These are phyloP conservation scores for Aristolochia fimbriata DNA, from an alignment of 164 flowering plant species.

Conservation along the genomic window DNA sequence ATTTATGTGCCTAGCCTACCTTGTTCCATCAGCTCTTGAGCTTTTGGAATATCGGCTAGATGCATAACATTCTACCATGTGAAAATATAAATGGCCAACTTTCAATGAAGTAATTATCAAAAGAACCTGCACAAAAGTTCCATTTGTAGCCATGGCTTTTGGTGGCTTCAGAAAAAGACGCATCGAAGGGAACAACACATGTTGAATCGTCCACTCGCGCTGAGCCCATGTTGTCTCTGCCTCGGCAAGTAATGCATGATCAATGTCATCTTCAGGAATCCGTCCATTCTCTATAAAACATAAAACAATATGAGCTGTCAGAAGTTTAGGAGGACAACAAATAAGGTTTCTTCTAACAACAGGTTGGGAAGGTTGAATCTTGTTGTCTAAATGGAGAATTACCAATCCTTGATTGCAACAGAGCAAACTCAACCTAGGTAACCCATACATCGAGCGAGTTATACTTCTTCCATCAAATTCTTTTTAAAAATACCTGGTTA, in stretches of 20 bases:
- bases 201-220: conserved; percentile 95
- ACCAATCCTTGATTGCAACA: too few species aligned
- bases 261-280: conserved; percentile 31
- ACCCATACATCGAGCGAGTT: too few species aligned
- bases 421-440: too few species aligned
- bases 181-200: conserved; percentile 82
- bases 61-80: background rate
- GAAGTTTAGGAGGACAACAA: background rate
- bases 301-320: background rate
- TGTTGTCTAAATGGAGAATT: too few species aligned
- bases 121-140: conserved; percentile 87
- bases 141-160: conserved; percentile 72
- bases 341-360: background rate
- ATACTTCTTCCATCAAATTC: too few species aligned
- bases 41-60: too few species aligned
- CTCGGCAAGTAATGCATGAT: conserved; percentile 58
- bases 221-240: conserved; percentile 94
- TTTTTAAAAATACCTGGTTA: too few species aligned
- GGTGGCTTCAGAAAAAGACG: conserved; percentile 87
- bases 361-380: too few species aligned
- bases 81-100: background rate
- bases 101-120: background rate
- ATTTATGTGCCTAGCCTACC: too few species aligned
- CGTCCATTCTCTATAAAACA: conserved; percentile 14
- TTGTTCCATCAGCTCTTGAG: too few species aligned